These are phyloP conservation scores for Backusella westeae DNA, from an alignment of 192 early-diverging fungal genomes.

Conservation along the genomic window DNA sequence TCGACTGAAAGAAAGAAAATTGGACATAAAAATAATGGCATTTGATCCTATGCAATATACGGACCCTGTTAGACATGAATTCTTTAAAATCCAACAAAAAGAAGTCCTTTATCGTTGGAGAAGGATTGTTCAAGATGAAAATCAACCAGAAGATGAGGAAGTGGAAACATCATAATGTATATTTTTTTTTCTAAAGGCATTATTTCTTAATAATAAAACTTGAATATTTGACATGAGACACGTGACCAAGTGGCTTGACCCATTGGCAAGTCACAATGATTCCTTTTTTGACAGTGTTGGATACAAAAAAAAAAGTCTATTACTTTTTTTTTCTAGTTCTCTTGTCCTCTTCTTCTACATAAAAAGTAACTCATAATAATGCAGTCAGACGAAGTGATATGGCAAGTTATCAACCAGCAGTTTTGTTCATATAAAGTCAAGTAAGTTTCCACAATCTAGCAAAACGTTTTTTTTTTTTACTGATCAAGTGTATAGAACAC, in stretches of 20 bases:
- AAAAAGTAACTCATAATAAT: constrained; percentile 13
- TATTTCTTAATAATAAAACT: neutral
- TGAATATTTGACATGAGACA: neutral
- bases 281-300: neutral
- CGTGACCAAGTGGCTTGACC: neutral
- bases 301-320: neutral
- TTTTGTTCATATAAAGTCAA: constrained; percentile 99
- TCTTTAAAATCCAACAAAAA: neutral
- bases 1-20: neutral
- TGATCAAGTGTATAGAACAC: constrained; percentile 54
- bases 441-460: constrained; percentile 43
- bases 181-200: neutral
- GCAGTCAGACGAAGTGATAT: constrained; percentile 81
- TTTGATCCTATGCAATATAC: neutral
- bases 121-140: neutral
- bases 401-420: constrained; percentile 94
- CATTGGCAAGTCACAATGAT: neutral
- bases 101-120: neutral
- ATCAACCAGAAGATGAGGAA: neutral
- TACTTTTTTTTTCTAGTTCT: neutral
- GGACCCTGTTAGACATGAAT: neutral
- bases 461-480: neutral
- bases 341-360: neutral
- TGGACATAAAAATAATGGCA: neutral
- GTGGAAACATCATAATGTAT: neutral